These are phyloP conservation scores for Nemania serpens DNA, from an alignment of 2,329 filamentous ascomycete species.

Conservation along the genomic window DNA sequence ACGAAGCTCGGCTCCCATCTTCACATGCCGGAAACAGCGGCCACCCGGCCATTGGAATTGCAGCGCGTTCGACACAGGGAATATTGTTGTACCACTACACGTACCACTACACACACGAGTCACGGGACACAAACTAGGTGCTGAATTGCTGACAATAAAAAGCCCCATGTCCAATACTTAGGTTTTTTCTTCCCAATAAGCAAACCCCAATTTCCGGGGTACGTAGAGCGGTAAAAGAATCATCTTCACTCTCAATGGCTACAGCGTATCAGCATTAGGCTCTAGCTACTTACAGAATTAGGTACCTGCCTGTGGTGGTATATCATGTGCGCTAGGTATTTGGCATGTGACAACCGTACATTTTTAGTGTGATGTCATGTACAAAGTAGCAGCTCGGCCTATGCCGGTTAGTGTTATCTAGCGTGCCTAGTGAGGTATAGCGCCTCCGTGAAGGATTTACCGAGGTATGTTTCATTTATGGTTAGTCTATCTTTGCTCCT, in stretches of 20 bases:
- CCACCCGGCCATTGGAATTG: background rate
- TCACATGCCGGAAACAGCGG: constrained; percentile 28
- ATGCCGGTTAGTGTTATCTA: too few relatives aligned
- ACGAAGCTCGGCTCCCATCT: constrained; percentile 27
- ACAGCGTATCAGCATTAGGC: too few relatives aligned
- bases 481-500: background rate
- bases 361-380: too few relatives aligned
- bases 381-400: too few relatives aligned
- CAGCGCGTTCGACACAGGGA: background rate
- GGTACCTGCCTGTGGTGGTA: too few relatives aligned
- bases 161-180: background rate
- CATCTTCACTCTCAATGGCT: constrained; percentile 1
- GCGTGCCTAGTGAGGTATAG: background rate
- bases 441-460: background rate
- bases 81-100: background rate
- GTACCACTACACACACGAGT: too few relatives aligned
- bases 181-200: too few relatives aligned
- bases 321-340: background rate
- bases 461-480: constrained; percentile 1
- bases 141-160: constrained; percentile 7
- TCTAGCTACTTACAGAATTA: too few relatives aligned
- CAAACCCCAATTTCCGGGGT: constrained; percentile 9
- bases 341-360: constrained; percentile 4
- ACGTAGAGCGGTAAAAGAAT: constrained; percentile 1
- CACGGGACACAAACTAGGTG: background rate